Percentiles rank a stretch among this genome's conserved stretches.
Evolutionary conservation across 2,329 filamentous ascomycete genomes (phyloP).

Genomic region (Helicocarpus griseus): DNA sequence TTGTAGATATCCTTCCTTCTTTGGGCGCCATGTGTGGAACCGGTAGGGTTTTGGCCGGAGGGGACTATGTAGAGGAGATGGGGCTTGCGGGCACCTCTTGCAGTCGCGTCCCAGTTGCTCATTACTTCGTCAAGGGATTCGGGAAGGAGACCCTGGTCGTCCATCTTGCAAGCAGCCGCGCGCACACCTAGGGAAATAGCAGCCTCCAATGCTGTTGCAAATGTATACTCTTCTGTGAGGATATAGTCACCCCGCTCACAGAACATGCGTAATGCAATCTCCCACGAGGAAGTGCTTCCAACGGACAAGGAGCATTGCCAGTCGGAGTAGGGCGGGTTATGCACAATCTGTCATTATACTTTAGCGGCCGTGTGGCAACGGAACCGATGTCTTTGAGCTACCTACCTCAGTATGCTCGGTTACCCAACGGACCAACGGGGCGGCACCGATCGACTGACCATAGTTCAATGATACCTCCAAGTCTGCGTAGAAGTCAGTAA

Average conservation of each 20-base stretch:
- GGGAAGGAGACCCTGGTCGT: constrained; percentile 55
- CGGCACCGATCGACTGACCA: constrained; percentile 73
- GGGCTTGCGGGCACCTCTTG: constrained; percentile 52
- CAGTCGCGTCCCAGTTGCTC: constrained; percentile 52
- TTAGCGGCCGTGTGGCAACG: not conserved
- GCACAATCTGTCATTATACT: constrained; percentile 50
- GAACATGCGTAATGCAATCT: constrained; percentile 76
- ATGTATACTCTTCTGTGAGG: constrained; percentile 85
- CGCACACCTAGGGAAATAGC: constrained; percentile 53
- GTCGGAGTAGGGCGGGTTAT: constrained; percentile 77
- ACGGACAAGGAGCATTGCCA: constrained; percentile 79
- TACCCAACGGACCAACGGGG: constrained; percentile 80
- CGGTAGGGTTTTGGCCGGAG: constrained; percentile 85
- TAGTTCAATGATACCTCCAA: constrained; percentile 89
- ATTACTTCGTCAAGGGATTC: constrained; percentile 53
- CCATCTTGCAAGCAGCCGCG: constrained; percentile 53
- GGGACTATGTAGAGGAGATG: constrained; percentile 62
- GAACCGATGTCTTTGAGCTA: not conserved
- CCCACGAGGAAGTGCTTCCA: constrained; percentile 77
- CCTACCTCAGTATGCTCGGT: constrained; percentile 80
- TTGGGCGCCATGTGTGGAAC: constrained; percentile 63
- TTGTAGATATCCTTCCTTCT: constrained; percentile 64
- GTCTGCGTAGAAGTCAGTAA: constrained; percentile 47
- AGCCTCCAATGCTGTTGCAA: constrained; percentile 64
- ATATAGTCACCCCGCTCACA: constrained; percentile 65